These are phyloP conservation scores for Penicillium fuscoglaucum DNA, from an alignment of 2,329 filamentous ascomycete genomes.

Conservation along the genomic window DNA sequence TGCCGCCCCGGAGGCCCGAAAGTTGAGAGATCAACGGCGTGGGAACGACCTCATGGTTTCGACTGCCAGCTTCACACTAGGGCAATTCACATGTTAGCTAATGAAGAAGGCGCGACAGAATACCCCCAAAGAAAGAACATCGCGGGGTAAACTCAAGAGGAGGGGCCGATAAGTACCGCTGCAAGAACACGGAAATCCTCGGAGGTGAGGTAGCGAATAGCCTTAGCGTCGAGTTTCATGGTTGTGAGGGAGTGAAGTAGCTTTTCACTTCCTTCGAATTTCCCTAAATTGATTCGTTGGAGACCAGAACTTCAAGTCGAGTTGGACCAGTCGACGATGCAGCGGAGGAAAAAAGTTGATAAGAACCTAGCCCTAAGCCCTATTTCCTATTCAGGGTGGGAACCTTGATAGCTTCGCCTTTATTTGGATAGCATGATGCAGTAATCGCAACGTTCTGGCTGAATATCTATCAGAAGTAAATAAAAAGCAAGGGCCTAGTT, in stretches of 20 bases:
- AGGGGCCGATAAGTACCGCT: constrained; percentile 62
- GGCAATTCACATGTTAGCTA: constrained; percentile 5
- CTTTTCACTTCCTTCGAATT: not conserved
- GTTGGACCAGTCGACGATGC: constrained; percentile 10
- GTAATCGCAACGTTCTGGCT: not conserved
- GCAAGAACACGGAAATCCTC: constrained; percentile 96
- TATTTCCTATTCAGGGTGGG: constrained; percentile 34
- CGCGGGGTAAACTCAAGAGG: constrained; percentile 20
- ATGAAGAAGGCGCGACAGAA: constrained; percentile 1
- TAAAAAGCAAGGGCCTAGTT: no score
- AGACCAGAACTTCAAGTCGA: constrained; percentile 2
- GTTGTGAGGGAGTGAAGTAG: constrained; percentile 20
- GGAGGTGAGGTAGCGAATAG: constrained; percentile 83
- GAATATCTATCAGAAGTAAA: not conserved
- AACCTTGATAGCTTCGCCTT: constrained; percentile 11
- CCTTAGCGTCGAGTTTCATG: constrained; percentile 96
- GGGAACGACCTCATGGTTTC: constrained; percentile 95
- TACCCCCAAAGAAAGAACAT: constrained; percentile 12
- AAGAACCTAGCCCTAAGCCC: constrained; percentile 41
- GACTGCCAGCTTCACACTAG: constrained; percentile 88
- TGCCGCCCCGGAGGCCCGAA: constrained; percentile 73
- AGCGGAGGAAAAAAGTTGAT: constrained; percentile 35
- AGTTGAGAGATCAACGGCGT: constrained; percentile 84
- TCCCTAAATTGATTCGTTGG: not conserved
- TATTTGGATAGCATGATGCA: not conserved